A percentile compares a stretch with the other conserved stretches of the same genome.
Evolutionary conservation across 352 stramenopile species (phyloP).

Genomic region (Phytophthora ramorum): DNA sequence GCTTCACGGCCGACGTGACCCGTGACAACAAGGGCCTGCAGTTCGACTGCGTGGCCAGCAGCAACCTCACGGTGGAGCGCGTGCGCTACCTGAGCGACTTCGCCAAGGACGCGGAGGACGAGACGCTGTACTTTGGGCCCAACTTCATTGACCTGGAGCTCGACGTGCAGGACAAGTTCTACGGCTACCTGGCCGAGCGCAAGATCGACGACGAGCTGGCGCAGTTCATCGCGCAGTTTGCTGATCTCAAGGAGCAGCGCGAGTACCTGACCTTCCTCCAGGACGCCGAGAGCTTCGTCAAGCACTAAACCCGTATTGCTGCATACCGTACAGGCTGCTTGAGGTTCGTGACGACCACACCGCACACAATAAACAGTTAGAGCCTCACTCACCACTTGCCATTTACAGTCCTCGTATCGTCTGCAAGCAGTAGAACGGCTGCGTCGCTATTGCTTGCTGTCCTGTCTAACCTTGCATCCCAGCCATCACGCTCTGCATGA

Average conservation of each 20-base stretch:
- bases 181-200: constrained; percentile 77
- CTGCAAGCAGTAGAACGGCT: constrained; percentile 2
- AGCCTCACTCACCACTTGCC: constrained; percentile 26
- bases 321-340: constrained; percentile 12
- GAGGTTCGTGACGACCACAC: constrained; percentile 2
- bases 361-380: constrained; percentile 28
- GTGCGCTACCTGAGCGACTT: constrained; percentile 75
- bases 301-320: constrained; percentile 53
- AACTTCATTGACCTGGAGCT: constrained; percentile 86
- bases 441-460: constrained; percentile 11
- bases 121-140: constrained; percentile 78
- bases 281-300: constrained; percentile 70
- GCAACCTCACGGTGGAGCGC: constrained; percentile 81
- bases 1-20: constrained; percentile 77
- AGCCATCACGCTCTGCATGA: constrained; percentile 79
- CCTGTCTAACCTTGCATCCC: constrained; percentile 56
- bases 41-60: constrained; percentile 85
- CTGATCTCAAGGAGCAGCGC: constrained; percentile 87
- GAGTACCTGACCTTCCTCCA: constrained; percentile 87
- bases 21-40: constrained; percentile 78
- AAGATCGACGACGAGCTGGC: constrained; percentile 86
- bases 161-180: constrained; percentile 86
- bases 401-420: constrained; percentile 19
- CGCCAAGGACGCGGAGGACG: constrained; percentile 57
- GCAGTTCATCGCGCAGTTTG: constrained; percentile 87